These are phyloP conservation scores for Trifolium subterraneum DNA, from an alignment of 306 rosid genomes.

Conservation along the genomic window DNA sequence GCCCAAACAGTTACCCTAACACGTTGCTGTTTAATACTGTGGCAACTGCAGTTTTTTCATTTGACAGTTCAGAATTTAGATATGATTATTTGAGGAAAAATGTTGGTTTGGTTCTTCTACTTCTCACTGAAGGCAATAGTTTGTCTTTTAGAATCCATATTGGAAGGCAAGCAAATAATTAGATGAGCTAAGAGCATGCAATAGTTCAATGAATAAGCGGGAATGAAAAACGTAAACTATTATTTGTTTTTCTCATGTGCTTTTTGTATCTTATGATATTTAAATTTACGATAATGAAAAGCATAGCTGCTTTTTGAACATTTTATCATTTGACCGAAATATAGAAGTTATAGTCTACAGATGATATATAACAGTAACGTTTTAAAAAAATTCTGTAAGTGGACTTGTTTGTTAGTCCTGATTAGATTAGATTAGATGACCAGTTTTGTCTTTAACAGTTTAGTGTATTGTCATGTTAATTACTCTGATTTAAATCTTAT, in stretches of 20 bases:
- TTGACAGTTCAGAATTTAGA: conserved; percentile 26
- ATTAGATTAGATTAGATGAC: conserved; percentile 8
- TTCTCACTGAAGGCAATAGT: conserved; percentile 17
- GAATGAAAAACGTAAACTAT: conserved; percentile 25
- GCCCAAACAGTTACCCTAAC: background rate
- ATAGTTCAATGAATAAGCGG: conserved; percentile 19
- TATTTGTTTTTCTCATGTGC: conserved; percentile 1
- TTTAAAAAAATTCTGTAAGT: background rate
- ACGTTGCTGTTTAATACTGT: conserved; percentile 1
- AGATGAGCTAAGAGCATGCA: conserved; percentile 17
- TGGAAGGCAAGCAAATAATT: conserved; percentile 5
- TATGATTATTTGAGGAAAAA: conserved; percentile 19
- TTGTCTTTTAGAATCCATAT: conserved; percentile 17
- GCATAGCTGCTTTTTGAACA: background rate
- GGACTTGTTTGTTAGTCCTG: conserved; percentile 6
- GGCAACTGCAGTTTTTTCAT: conserved; percentile 30
- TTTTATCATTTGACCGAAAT: background rate
- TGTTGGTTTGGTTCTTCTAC: conserved; percentile 10
- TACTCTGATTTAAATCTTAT: conserved; percentile 5
- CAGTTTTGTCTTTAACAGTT: conserved; percentile 7
- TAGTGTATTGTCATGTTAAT: conserved; percentile 7
- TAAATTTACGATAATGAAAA: conserved; percentile 17
- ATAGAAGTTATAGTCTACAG: background rate
- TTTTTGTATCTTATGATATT: background rate
- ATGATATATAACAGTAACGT: conserved; percentile 16